Percentiles rank a stretch among this genome's conserved stretches.
phyloP scores from a whole-genome alignment of 495 filamentous ascomycete species.

The Pyrenula aspistea region DNA sequence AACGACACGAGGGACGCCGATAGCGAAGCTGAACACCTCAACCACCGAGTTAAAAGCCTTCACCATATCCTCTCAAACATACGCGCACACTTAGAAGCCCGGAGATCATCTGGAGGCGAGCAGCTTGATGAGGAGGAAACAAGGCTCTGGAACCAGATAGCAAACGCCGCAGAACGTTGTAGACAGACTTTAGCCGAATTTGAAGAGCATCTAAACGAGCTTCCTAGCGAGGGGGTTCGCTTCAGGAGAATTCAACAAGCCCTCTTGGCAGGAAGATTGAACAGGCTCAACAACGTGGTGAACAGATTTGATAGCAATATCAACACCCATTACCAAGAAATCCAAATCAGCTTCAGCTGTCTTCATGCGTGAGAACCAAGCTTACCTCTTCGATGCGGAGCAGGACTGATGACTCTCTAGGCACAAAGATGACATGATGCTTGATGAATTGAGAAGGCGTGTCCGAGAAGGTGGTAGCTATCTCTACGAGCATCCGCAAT shows the following conservation, averaged over 20 bases:
- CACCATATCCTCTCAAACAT: not conserved
- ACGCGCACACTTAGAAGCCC: not conserved
- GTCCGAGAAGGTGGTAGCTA: not conserved
- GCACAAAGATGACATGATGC: not conserved
- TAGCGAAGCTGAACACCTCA: not conserved
- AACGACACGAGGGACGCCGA: not conserved
- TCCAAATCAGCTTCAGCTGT: not conserved
- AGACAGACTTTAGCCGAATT: not conserved
- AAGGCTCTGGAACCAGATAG: not conserved
- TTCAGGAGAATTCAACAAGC: not conserved
- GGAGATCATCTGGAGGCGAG: not conserved
- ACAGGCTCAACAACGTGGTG: not conserved
- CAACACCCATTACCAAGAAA: not conserved
- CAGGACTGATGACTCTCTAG: not conserved
- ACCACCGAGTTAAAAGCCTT: not conserved
- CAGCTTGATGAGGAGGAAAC: not conserved
- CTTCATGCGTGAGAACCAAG: not conserved
- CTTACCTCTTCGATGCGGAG: not conserved
- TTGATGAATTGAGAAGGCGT: not conserved
- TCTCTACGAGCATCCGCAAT: not conserved
- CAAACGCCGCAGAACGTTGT: not conserved
- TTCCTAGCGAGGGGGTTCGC: not conserved
- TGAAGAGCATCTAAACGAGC: not conserved
- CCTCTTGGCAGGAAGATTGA: not conserved
- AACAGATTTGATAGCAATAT: not conserved